phyloP scores from a whole-genome alignment of 305 asterid genomes.

The Fraxinus nigra region DNA sequence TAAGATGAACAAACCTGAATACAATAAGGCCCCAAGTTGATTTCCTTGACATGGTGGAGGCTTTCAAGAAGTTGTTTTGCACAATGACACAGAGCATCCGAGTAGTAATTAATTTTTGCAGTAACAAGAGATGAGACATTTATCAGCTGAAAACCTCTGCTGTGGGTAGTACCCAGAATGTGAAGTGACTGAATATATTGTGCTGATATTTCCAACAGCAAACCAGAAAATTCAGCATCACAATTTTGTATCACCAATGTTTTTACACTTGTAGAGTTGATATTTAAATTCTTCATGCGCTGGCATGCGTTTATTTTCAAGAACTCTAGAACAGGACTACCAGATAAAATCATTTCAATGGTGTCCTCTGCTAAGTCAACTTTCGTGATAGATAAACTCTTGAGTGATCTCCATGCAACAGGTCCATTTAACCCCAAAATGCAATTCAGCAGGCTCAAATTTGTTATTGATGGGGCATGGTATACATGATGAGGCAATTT shows the following conservation, averaged over 20 bases:
- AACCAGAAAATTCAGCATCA: background rate
- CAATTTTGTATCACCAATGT: background rate
- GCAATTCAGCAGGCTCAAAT: background rate
- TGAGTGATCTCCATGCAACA: constrained; percentile 6
- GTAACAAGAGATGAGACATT: constrained; percentile 1
- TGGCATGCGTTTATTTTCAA: background rate
- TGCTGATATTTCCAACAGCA: background rate
- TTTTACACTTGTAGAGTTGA: background rate
- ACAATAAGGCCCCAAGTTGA: constrained; percentile 1
- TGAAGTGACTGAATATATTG: background rate
- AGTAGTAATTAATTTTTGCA: background rate
- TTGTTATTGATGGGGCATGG: background rate
- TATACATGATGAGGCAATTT: background rate
- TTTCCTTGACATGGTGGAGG: constrained; percentile 2
- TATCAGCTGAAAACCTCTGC: background rate
- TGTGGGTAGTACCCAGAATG: background rate
- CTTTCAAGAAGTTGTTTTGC: background rate
- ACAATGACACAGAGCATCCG: background rate
- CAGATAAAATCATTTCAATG: background rate
- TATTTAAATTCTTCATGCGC: background rate
- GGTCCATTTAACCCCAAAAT: background rate
- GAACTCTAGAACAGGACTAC: constrained; percentile 10
- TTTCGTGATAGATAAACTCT: background rate
- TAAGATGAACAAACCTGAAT: constrained; percentile 9
- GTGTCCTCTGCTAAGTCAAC: background rate